These are phyloP conservation scores for Rhizopogon roseolus DNA, from an alignment of 768 basidiomycete genomes.

Conservation along the genomic window DNA sequence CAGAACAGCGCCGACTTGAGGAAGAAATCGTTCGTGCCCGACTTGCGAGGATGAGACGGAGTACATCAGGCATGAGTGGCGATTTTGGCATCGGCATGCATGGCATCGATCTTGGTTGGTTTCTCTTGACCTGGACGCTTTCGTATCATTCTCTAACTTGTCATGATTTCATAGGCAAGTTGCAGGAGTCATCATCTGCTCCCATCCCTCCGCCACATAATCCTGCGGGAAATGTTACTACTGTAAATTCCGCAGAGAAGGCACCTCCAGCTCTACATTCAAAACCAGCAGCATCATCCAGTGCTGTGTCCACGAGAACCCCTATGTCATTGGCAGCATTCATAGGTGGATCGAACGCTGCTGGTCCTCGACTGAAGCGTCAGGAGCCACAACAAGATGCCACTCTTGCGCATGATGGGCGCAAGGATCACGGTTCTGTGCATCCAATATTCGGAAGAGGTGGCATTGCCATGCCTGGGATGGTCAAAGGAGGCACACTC, in stretches of 20 bases:
- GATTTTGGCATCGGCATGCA: constrained; percentile 35
- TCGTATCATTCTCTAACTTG: neutral
- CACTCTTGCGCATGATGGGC: constrained; percentile 64
- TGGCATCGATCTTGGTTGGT: constrained; percentile 28
- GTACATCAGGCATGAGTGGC: constrained; percentile 27
- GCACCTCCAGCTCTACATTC: constrained; percentile 8
- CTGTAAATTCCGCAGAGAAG: constrained; percentile 1
- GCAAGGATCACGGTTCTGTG: constrained; percentile 42
- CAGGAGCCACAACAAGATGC: constrained; percentile 70
- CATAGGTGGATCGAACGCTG: constrained; percentile 67
- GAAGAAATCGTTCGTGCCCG: constrained; percentile 48
- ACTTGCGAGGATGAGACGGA: constrained; percentile 39
- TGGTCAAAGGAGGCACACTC: constrained; percentile 29
- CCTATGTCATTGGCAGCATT: constrained; percentile 75
- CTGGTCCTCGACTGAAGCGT: constrained; percentile 68
- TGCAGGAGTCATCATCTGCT: constrained; percentile 11
- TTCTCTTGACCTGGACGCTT: constrained; percentile 4
- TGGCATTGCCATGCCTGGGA: constrained; percentile 73
- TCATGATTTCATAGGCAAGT: constrained; percentile 13
- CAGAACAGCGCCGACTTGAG: constrained; percentile 64
- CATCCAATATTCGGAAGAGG: constrained; percentile 77
- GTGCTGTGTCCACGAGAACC: constrained; percentile 25
- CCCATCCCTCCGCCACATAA: constrained; percentile 9
- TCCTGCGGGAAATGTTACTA: constrained; percentile 3
- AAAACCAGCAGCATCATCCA: constrained; percentile 6